Evolutionary conservation across 164 flowering plant species (phyloP).

Genomic region (Vitis rotundifolia): DNA sequence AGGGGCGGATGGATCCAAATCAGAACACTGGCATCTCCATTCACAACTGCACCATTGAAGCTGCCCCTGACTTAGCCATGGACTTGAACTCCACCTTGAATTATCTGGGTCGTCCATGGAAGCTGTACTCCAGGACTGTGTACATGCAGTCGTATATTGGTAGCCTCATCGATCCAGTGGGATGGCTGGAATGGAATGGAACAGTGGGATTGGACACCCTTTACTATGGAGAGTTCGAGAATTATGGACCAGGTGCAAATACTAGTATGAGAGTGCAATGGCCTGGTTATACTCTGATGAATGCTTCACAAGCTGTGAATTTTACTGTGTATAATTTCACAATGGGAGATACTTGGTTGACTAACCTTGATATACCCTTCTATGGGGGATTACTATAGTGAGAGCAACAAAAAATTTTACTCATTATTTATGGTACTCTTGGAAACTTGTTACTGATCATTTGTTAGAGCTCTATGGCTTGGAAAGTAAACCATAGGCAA

Average conservation of each 20-base stretch:
- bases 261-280: slow-evolving; percentile 46
- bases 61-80: slow-evolving; percentile 31
- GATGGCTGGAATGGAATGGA: slow-evolving; percentile 58
- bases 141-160: slow-evolving; percentile 50
- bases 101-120: slow-evolving; percentile 55
- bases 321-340: slow-evolving; percentile 51
- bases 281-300: slow-evolving; percentile 47
- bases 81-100: slow-evolving; percentile 22
- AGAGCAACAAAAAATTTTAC: background rate
- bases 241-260: slow-evolving; percentile 50
- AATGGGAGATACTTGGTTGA: slow-evolving; percentile 52
- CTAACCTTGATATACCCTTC: slow-evolving; percentile 41
- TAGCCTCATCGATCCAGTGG: slow-evolving; percentile 28
- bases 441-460: no score
- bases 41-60: slow-evolving; percentile 29
- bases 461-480: no score
- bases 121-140: slow-evolving; percentile 46
- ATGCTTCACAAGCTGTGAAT: slow-evolving; percentile 36
- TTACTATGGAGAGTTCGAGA: slow-evolving; percentile 49
- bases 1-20: slow-evolving; percentile 32
- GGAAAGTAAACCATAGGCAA: no score
- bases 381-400: slow-evolving; percentile 24
- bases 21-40: slow-evolving; percentile 36
- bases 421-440: no score
- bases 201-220: slow-evolving; percentile 36